phyloP scores from a whole-genome alignment of 345 rosid species.

The Raphanus raphanistrum region DNA sequence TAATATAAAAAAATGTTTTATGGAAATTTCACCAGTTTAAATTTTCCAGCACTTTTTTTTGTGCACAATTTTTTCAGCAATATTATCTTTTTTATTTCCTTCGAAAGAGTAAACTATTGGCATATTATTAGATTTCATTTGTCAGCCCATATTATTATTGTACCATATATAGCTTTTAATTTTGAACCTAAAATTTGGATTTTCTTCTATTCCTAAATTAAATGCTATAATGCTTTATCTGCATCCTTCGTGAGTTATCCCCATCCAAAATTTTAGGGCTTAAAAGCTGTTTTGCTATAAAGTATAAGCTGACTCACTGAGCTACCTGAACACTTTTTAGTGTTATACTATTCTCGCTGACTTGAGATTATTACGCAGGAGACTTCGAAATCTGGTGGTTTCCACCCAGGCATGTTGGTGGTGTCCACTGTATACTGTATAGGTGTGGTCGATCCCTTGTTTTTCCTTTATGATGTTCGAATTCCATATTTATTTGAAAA shows the following conservation, averaged over 20 bases:
- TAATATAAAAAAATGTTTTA: neutral
- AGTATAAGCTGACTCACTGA: constrained; percentile 36
- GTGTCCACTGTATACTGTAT: constrained; percentile 3
- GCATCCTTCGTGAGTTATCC: constrained; percentile 19
- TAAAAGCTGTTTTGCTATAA: constrained; percentile 32
- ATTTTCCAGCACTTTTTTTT: neutral
- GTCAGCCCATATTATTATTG: neutral
- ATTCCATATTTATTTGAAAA: neutral
- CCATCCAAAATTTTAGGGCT: constrained; percentile 20
- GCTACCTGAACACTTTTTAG: constrained; percentile 27
- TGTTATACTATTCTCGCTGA: constrained; percentile 18
- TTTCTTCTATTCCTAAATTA: neutral
- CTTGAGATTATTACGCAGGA: constrained; percentile 11
- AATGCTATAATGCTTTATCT: neutral
- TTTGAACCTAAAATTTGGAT: neutral
- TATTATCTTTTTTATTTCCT: neutral
- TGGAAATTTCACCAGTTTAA: too few species aligned
- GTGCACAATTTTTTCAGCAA: neutral
- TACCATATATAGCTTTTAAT: neutral
- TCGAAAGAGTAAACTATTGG: neutral
- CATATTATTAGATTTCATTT: neutral
- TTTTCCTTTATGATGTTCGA: neutral
- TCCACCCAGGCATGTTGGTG: neutral
- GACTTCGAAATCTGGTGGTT: constrained; percentile 16
- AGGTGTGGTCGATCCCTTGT: neutral